These are phyloP conservation scores for Saksenaea vasiformis DNA, from an alignment of 371 early-diverging fungal species.

Conservation along the genomic window DNA sequence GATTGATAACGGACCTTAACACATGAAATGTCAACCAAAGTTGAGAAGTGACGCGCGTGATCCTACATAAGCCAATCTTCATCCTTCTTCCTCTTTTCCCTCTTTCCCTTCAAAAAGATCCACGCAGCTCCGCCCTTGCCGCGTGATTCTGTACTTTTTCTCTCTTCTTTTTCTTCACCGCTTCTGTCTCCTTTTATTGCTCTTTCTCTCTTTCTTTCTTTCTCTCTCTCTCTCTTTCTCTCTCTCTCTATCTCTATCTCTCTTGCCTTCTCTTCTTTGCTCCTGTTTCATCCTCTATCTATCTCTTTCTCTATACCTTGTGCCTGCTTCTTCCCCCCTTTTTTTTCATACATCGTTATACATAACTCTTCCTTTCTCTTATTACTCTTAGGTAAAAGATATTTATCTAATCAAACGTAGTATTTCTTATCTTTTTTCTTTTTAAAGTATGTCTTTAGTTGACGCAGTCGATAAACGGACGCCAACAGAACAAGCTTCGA, in stretches of 20 bases:
- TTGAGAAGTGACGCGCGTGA: conserved; percentile 4
- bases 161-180: background rate
- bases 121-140: conserved; percentile 7
- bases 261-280: too few relatives aligned
- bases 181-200: background rate
- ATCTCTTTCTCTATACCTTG: too few relatives aligned
- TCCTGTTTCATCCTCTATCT: too few relatives aligned
- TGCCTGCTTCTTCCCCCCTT: too few relatives aligned
- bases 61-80: conserved; percentile 4
- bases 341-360: too few relatives aligned
- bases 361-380: too few relatives aligned
- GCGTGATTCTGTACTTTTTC: conserved; percentile 4
- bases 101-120: background rate
- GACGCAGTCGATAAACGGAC: background rate
- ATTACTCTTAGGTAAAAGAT: too few relatives aligned
- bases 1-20: conserved; percentile 6
- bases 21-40: conserved; percentile 5
- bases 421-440: too few relatives aligned
- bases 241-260: too few relatives aligned
- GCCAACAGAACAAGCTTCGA: background rate
- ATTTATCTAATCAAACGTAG: too few relatives aligned
- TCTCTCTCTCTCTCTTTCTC: background rate
- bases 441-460: background rate
- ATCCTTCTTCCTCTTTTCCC: background rate
- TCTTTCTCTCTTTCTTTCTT: background rate